Base-by-base conservation (phyloP, 768 basidiomycete species). In the Mrakia gelida region DNA sequence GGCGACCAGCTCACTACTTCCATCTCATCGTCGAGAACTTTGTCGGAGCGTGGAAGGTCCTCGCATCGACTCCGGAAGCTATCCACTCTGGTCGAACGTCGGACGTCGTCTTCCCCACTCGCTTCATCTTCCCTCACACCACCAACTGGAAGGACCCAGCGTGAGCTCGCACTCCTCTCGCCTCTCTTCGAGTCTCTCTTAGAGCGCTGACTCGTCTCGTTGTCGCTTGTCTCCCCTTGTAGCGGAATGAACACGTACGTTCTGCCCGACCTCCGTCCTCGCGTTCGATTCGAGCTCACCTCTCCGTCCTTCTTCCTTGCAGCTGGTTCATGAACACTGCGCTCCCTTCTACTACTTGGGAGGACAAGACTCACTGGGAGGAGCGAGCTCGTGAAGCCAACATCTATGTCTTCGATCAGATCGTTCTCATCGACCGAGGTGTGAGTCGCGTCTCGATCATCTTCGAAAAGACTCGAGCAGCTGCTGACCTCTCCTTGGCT, bases 351-450 rank as follows among this genome's bases (percentile, higher is more conserved):
- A 70, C 67, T 34, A 41, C 67, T 16, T 70, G 67, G 38, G 67
- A 70, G 23, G 67, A 70, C 34, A 38, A 70, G 34, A 70, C 67
- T 38, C 26, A 34, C 26, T 70, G 67, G 67, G 67, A 70, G 26
- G 67, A 70, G 67, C 67, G 67, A n/a, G 67, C 67, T 18, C 34
- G 38, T 8, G 65, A 62, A 7, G 63, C 43, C 26, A 78, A 78
- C 62, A 49, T 78, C 21, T 78, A 78, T 26, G 28, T 78, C 30
- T 78, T 78, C 26, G 72, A 73, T 45, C 45, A 74, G 73, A 56
- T 78, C 72, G 71, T 78, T n/a, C 38, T 78, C 26, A 30, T 78
- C 41, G 77, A 78, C 73, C 77, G 77, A 34, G 73, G 72, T 62
- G 77, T 71, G 16, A 70, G 67, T 41, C 41, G 34, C 26, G 26